Evolutionary conservation across 202 grass and related monocot genomes (phyloP), one percentile per base, ranked within the genome.

Genomic region (Setaria italica): DNA sequence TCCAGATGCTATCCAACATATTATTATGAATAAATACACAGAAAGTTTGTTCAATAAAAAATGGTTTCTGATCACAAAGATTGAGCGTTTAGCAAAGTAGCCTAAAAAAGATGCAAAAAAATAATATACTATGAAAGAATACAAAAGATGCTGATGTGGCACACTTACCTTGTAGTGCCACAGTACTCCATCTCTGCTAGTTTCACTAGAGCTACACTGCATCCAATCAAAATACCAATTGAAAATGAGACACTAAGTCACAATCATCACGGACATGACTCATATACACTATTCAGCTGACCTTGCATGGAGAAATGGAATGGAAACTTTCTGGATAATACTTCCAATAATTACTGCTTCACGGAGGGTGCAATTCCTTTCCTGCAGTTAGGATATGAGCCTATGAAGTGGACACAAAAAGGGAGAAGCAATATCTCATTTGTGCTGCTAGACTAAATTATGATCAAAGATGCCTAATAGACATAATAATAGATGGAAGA

Each of bases 331-430:
- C 55, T 94, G 73, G 68, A 99, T 91, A 69, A 99, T 94, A 84
- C 96, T 99, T 74, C 96, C 96, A 81, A 99, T 90, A 77, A 99
- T 95, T 80, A 99, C 93, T 54, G 96, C 96, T 91, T 99, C 96
- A 13, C 91, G 88, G 53, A 96, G 90, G 86, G 80, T 94, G 69
- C 96, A 99, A 76, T 92, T 78, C 12, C 96, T 77, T 80, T 89
- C 94, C 96, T 99, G 87, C 46, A 70, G 34, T 64, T 19, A 86
- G 30, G 58, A 80, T 34, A 48, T 60, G 45, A 62, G 11, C 65
- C 49, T 77, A 80, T 75, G 33, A 46, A 70, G 64, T 71, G 39
- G 0, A 54, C 17, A 55, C 30, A 9, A n/a, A 33, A 76, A 83
- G 30, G 29, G 50, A 35, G 17, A 84, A 80, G 1, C 33, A 29